Evolutionary conservation across 2,329 filamentous ascomycete species (phyloP).

Genomic region (Aspergillus bombycis): DNA sequence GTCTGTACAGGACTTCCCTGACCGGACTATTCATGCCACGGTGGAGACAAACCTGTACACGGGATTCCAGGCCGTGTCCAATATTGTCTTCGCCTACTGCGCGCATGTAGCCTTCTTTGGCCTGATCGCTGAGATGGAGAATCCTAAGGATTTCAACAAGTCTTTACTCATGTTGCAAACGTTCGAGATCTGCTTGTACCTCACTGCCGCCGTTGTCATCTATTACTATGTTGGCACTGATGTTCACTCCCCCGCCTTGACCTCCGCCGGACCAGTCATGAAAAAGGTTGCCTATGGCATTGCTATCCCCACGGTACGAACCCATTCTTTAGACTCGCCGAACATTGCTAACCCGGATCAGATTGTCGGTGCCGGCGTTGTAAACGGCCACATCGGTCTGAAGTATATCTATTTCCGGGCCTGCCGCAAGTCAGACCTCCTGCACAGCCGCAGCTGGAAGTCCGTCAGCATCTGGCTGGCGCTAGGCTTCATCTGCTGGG

Average conservation of each 20-base stretch:
- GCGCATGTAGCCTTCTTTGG: slow-evolving; percentile 71
- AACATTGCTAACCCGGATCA: background rate
- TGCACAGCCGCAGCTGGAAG: background rate
- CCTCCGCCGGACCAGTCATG: slow-evolving; percentile 59
- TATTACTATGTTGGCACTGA: slow-evolving; percentile 67
- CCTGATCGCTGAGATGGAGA: slow-evolving; percentile 66
- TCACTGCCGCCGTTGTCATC: slow-evolving; percentile 67
- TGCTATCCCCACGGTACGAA: slow-evolving; percentile 52
- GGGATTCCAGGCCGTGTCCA: slow-evolving; percentile 64
- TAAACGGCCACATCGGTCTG: background rate
- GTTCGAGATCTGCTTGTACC: slow-evolving; percentile 64
- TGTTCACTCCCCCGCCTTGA: slow-evolving; percentile 67
- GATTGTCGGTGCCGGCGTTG: background rate
- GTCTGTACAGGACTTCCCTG: slow-evolving; percentile 53
- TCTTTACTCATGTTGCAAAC: slow-evolving; percentile 64
- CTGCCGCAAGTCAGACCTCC: background rate
- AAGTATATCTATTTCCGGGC: background rate
- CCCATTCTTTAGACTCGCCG: background rate
- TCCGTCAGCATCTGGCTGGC: background rate
- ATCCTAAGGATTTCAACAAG: slow-evolving; percentile 63
- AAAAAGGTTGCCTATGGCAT: slow-evolving; percentile 69
- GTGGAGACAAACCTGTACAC: slow-evolving; percentile 52
- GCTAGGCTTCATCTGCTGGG: background rate
- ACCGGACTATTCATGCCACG: slow-evolving; percentile 39
- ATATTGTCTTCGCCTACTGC: slow-evolving; percentile 73